phyloP scores from a whole-genome alignment of 805 yeast genomes.

The Kuraishia ogatae region DNA sequence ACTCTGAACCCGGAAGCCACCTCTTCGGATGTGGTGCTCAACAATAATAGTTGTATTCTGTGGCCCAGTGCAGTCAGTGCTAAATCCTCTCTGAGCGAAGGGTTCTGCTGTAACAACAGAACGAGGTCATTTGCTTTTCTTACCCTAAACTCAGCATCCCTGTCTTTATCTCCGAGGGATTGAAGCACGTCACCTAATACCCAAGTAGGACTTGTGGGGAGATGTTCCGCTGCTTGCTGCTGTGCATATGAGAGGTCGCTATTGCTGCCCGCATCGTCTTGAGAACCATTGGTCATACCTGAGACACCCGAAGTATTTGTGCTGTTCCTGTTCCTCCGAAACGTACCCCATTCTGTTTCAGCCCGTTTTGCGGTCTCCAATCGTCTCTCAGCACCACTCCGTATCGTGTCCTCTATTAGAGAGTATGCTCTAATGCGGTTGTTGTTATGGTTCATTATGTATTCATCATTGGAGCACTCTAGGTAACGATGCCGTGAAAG shows the following conservation, averaged over 20 bases:
- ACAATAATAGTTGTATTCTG: slow-evolving; percentile 50
- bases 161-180: slow-evolving; percentile 41
- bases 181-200: slow-evolving; percentile 53
- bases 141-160: slow-evolving; percentile 40
- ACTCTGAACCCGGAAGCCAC: slow-evolving; percentile 72
- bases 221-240: background rate
- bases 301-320: background rate
- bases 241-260: background rate
- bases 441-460: background rate
- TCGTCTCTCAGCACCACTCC: background rate
- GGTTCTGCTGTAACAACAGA: slow-evolving; percentile 42
- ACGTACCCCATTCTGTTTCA: background rate
- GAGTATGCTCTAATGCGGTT: background rate
- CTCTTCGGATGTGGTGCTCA: slow-evolving; percentile 47
- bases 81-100: slow-evolving; percentile 56
- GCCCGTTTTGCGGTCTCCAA: slow-evolving; percentile 1
- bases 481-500: too few species aligned
- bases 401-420: slow-evolving; percentile 2
- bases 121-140: slow-evolving; percentile 62
- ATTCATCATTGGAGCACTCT: too few species aligned
- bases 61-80: slow-evolving; percentile 47
- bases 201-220: slow-evolving; percentile 47
- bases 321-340: background rate
- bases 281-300: background rate
- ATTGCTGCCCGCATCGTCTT: background rate